Base-by-base conservation (phyloP, 805 yeast species). In the Jamesozyma jinghongensis region DNA sequence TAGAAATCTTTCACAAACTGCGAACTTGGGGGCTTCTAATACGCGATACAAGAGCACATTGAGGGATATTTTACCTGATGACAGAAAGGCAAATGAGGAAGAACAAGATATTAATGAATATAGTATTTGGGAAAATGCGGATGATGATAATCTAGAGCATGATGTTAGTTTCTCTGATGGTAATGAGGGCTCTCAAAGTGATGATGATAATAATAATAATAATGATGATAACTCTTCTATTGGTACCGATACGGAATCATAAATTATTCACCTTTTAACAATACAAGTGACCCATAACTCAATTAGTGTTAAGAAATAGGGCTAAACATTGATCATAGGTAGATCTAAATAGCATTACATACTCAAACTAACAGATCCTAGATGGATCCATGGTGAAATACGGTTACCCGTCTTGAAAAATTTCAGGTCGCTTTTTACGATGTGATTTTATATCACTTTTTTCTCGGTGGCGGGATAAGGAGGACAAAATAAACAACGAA, bases 1-100 rank as follows among this genome's bases (percentile, higher is more conserved):
- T 18, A 60, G 72, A 42, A 71, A 79, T 2, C 50, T 80, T 46
- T 3, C 40, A 17, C 27, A 36, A 42, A 36, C 14, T 7, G 13
- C 41, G n/a, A 20, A 22, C 52, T 46, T 40, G 35, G 44, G 14
- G 34, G 47, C 11, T 49, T 49, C 13, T 56, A 32, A 36, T 18
- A 49, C 49, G 2, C 42, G 46, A n/a, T 54, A 57, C 28, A 43
- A 37, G 26, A 59, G 57, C 38, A 51, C 51, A 2, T 42, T 57
- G 13, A 45, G 39, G 34, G 61, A 51, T 40, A 35, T 53, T 13
- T 22, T 56, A n/a, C n/a, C 34, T 6, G 34, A 36, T 16, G 18
- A 34, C 12, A 14, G 5, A 6, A 22, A 5, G 6, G 19, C 11
- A 11, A 20, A 20, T 4, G 17, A 11, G 4, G 28, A 19, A 19